Evolutionary conservation across 768 basidiomycete species (phyloP), one percentile per base, ranked within the genome.

Genomic region (Amanita pallidorosea): DNA sequence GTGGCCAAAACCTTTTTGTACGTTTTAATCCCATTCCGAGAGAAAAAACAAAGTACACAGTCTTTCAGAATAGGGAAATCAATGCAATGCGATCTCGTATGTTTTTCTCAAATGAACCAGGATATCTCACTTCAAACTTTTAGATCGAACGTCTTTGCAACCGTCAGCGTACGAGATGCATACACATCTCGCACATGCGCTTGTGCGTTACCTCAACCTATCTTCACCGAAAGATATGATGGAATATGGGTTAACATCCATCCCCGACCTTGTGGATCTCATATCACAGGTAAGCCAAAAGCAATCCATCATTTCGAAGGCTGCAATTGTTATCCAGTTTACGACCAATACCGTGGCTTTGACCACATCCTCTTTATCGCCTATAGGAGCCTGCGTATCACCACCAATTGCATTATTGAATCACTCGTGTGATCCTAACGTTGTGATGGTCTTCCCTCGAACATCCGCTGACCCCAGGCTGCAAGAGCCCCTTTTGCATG

Each of bases 271-370:
- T 12, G 79, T 86, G 1, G 79, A 81, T 56, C 59, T 84, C 22
- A 76, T 85, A 45, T 90, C 89, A n/a, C 71, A 78, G 49, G 88
- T 88, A 57, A 35, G 77, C 65, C 22, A 37, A 15, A 56, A 27
- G 25, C 35, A 47, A 17, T 11, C 46, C 37, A 22, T 23, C 7
- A 20, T 34, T 7, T 33, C 18, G 42, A 27, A 43, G 49, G 27
- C 11, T 34, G 48, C 33, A 46, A 35, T 34, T 59, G 57, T 13
- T 45, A 44, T 29, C 18, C 55, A 98, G 93, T 93, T 97, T 62
- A 79, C 81, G 8, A 88, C 89, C 6, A 99, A 99, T 62, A 85
- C 95, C 0, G 88, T 97, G 60, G 85, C 93, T 0, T 67, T 96
- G 8, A 84, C 91, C 1, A 77, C 84, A 0, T 81, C 87, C 0